A percentile compares a stretch with the other conserved stretches of the same genome.
Conservation (phyloP, 768 basidiomycete species). For the Heimioporus sp. region DNA sequence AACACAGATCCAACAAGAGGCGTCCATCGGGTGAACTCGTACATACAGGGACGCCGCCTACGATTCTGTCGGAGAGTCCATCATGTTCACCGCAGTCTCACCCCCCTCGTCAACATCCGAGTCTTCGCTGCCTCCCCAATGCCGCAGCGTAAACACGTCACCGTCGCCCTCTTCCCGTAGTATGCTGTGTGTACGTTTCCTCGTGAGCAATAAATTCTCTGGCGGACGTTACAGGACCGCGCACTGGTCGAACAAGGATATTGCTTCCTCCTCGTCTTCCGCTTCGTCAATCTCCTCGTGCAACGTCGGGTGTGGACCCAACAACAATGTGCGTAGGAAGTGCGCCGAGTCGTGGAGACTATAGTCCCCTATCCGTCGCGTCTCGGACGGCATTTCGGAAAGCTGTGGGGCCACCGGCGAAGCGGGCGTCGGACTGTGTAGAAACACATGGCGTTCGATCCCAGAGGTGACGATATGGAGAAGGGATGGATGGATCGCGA, state of each 20-base stretch:
- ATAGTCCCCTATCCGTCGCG: slow-evolving; percentile 43
- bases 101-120: slow-evolving; percentile 22
- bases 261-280: slow-evolving; percentile 47
- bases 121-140: slow-evolving; percentile 34
- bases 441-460: slow-evolving; percentile 63
- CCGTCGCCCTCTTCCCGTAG: slow-evolving; percentile 53
- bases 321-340: slow-evolving; percentile 38
- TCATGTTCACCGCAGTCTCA: slow-evolving; percentile 19
- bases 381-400: slow-evolving; percentile 42
- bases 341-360: slow-evolving; percentile 33
- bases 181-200: slow-evolving; percentile 43
- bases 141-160: slow-evolving; percentile 53
- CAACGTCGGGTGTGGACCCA: slow-evolving; percentile 25
- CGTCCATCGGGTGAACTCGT: no score
- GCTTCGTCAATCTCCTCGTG: slow-evolving; percentile 28
- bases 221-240: slow-evolving; percentile 21
- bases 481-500: slow-evolving; percentile 68
- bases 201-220: slow-evolving; percentile 7
- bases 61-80: slow-evolving; percentile 19
- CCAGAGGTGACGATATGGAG: slow-evolving; percentile 69
- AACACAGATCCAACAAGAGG: no score
- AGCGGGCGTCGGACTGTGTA: slow-evolving; percentile 65
- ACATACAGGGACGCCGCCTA: neutral
- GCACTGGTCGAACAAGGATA: slow-evolving; percentile 74
- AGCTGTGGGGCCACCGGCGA: slow-evolving; percentile 51